A percentile compares a stretch with the other conserved stretches of the same genome.
phyloP scores from a whole-genome alignment of 2,329 filamentous ascomycete genomes.

The Penicillium sp. region DNA sequence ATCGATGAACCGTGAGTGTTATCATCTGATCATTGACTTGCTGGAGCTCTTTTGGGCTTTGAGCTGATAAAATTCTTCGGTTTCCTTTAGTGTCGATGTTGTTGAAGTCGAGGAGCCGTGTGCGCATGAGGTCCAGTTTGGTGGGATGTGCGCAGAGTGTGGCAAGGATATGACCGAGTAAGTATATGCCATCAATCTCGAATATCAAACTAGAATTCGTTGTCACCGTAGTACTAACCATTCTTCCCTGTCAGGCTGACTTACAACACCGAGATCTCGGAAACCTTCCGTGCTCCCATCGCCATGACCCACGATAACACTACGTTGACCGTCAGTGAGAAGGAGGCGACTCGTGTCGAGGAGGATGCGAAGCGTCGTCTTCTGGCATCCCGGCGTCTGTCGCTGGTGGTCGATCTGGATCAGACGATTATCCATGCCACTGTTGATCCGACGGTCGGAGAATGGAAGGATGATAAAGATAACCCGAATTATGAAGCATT shows the following conservation, averaged over 20 bases:
- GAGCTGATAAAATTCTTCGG: not conserved
- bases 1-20: slow-evolving; percentile 44
- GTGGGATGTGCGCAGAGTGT: slow-evolving; percentile 86
- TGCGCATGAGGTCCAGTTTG: slow-evolving; percentile 86
- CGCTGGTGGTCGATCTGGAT: slow-evolving; percentile 93
- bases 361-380: slow-evolving; percentile 83
- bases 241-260: slow-evolving; percentile 53
- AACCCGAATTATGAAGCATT: slow-evolving; percentile 92
- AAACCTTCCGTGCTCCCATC: slow-evolving; percentile 84
- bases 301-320: slow-evolving; percentile 95
- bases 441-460: slow-evolving; percentile 91
- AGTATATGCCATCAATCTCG: slow-evolving; percentile 23
- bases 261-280: slow-evolving; percentile 77
- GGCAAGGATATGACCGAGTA: slow-evolving; percentile 93
- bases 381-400: slow-evolving; percentile 78
- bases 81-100: slow-evolving; percentile 51
- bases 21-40: not conserved
- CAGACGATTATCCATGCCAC: slow-evolving; percentile 99
- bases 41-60: slow-evolving; percentile 5
- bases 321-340: slow-evolving; percentile 78
- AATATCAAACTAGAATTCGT: not conserved
- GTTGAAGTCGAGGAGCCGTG: slow-evolving; percentile 89
- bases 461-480: slow-evolving; percentile 86
- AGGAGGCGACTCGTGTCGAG: slow-evolving; percentile 78
- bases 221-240: not conserved